These are phyloP conservation scores for Backusella luteola DNA, from an alignment of 192 early-diverging fungal genomes.

Conservation along the genomic window DNA sequence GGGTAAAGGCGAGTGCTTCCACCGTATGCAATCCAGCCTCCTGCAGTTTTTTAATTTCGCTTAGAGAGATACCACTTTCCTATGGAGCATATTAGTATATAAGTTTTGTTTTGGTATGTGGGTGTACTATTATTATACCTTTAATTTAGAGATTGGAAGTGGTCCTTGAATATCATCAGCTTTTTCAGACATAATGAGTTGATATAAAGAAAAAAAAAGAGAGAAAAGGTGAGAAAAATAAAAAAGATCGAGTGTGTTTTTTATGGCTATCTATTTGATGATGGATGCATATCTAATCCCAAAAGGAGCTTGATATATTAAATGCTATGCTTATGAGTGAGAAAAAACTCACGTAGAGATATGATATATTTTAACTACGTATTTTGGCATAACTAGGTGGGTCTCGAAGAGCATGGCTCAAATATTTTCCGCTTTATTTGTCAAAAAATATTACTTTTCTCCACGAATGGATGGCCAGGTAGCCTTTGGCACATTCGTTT, in stretches of 20 bases:
- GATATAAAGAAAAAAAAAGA: not conserved
- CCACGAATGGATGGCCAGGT: not conserved
- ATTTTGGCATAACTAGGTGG: not conserved
- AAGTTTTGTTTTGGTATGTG: not conserved
- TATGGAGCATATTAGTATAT: constrained; percentile 14
- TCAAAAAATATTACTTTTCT: not conserved
- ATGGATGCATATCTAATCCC: not conserved
- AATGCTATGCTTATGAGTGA: not conserved
- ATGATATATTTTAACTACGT: not conserved
- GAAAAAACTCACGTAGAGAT: not conserved
- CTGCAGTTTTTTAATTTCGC: constrained; percentile 80
- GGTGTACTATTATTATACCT: not conserved
- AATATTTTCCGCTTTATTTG: not conserved
- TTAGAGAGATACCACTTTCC: constrained; percentile 64
- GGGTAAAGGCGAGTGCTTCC: constrained; percentile 88
- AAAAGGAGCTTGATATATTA: not conserved
- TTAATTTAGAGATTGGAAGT: not conserved
- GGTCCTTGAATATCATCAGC: not conserved
- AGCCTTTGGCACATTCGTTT: not conserved
- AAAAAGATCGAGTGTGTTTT: not conserved
- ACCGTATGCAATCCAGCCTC: constrained; percentile 88
- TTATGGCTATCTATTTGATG: not conserved
- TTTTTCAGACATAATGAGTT: not conserved
- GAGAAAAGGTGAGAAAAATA: not conserved
- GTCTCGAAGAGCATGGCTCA: not conserved